Evolutionary conservation across 495 filamentous ascomycete genomes (phyloP), one percentile per base, ranked within the genome.

Genomic region (Pseudomonodictys pantanalensis): DNA sequence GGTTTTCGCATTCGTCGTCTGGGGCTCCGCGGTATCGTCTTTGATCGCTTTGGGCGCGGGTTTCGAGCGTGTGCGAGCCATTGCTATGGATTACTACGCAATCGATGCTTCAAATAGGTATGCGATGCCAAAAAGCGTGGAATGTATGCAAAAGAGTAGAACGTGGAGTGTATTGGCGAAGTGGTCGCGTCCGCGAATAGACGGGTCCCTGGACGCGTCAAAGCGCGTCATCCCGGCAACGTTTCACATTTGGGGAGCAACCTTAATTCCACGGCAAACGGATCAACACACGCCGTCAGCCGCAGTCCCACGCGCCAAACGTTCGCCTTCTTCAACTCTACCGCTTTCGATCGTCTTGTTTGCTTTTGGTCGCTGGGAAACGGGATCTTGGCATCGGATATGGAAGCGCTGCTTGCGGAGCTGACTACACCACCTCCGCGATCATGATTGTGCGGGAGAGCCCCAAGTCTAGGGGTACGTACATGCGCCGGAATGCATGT

Each of bases 1-100:
- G 9, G 43, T 6, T 32, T 64, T 59, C 6, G 42, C 30, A 12
- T 45, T 26, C 11, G 50, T 42, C 8, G 56, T 22, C 28, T 38
- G 25, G 45, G 51, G 25, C 15, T 50, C 47, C 18, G 51, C 30
- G 41, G 52, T 45, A 17, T 28, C 15, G 38, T 50, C 58, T 43
- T 56, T 63, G 6, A 26, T 30, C 1, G 32, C 32, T 43, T 56
- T 53, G 7, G 56, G 9, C 7, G 53, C 50, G 15, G 64, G 62
- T 67, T 69, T 67, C 6, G 64, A 65, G 60, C 66, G 62, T 49
- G 59, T 68, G 28, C 51, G 47, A 24, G 67, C 60, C 67, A 69
- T 62, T 62, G 32, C 20, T 6, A 18, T 2, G 12, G 5, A 22
- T 39, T 17, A 11, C 20, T 44, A 29, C 45, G 26, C 22, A 48